A percentile compares a stretch with the other conserved stretches of the same genome.
These are phyloP conservation scores for Pseudogymnoascus sp. DNA, from an alignment of 2,329 filamentous ascomycete species.

Conservation along the genomic window DNA sequence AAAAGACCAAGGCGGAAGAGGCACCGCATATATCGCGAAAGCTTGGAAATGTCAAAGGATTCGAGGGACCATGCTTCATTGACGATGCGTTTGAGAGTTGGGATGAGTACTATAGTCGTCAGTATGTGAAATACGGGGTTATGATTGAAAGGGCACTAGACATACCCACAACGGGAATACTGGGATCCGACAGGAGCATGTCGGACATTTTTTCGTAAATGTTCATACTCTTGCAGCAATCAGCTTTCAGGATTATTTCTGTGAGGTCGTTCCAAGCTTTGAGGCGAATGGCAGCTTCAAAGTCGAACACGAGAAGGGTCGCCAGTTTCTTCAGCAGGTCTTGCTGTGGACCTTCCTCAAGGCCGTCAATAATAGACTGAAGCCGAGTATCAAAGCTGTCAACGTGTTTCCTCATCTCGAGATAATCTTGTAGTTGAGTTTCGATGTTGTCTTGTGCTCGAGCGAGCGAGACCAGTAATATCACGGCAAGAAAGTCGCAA, in stretches of 20 bases:
- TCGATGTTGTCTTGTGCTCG: constrained; percentile 44
- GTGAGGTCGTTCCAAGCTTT: constrained; percentile 60
- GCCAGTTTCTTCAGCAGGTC: constrained; percentile 57
- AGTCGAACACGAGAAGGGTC: constrained; percentile 65
- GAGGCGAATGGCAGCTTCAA: constrained; percentile 64
- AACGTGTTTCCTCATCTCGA: constrained; percentile 52
- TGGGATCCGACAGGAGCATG: constrained; percentile 40
- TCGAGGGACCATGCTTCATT: constrained; percentile 56
- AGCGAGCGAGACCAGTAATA: constrained; percentile 44
- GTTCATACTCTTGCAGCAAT: constrained; percentile 35
- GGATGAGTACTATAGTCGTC: constrained; percentile 32
- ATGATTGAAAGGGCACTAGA: constrained; percentile 16
- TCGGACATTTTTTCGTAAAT: constrained; percentile 60
- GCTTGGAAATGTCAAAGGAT: constrained; percentile 46
- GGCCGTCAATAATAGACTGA: constrained; percentile 32
- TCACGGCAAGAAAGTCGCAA: constrained; percentile 61
- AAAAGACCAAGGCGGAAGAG: constrained; percentile 62
- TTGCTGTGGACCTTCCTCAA: constrained; percentile 37
- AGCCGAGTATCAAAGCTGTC: constrained; percentile 46
- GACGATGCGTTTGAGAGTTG: constrained; percentile 58
- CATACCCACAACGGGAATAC: not conserved
- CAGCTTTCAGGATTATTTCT: constrained; percentile 48
- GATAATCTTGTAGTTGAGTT: constrained; percentile 52
- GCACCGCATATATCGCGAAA: constrained; percentile 72
- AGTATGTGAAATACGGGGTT: constrained; percentile 33